These are phyloP conservation scores for Chaetothyriales sp. DNA, from an alignment of 2,329 filamentous ascomycete species.

Conservation along the genomic window DNA sequence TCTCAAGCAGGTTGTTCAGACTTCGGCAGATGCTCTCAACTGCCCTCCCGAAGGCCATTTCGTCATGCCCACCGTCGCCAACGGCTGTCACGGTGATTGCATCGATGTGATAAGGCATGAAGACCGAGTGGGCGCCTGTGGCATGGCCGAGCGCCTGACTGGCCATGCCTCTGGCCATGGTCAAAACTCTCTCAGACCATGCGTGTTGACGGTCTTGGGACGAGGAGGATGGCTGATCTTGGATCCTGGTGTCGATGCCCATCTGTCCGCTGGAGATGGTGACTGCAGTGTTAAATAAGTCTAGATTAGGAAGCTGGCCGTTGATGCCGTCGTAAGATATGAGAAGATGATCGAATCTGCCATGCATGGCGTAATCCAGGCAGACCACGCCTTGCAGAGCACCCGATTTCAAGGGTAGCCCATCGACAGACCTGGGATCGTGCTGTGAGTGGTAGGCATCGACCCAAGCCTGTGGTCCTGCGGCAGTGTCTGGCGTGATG, in stretches of 20 bases:
- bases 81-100: slow-evolving; percentile 85
- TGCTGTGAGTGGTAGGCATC: slow-evolving; percentile 94
- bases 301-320: slow-evolving; percentile 86
- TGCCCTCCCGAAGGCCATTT: slow-evolving; percentile 84
- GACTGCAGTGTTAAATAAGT: slow-evolving; percentile 87
- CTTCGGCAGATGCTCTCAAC: slow-evolving; percentile 85
- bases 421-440: slow-evolving; percentile 53
- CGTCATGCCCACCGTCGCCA: slow-evolving; percentile 89
- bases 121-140: slow-evolving; percentile 82
- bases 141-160: slow-evolving; percentile 81
- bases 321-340: slow-evolving; percentile 93
- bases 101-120: slow-evolving; percentile 96
- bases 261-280: slow-evolving; percentile 82
- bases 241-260: slow-evolving; percentile 65
- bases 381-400: slow-evolving; percentile 84
- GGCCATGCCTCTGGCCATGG: slow-evolving; percentile 84
- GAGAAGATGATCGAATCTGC: slow-evolving; percentile 74
- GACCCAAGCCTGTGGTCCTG: slow-evolving; percentile 90
- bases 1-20: slow-evolving; percentile 90
- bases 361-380: slow-evolving; percentile 80
- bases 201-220: slow-evolving; percentile 48
- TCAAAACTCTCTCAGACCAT: slow-evolving; percentile 70
- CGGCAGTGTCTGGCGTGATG: slow-evolving; percentile 74
- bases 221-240: slow-evolving; percentile 59
- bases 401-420: slow-evolving; percentile 79